phyloP scores from a whole-genome alignment of 306 rosid genomes.

The Abrus precatorius region DNA sequence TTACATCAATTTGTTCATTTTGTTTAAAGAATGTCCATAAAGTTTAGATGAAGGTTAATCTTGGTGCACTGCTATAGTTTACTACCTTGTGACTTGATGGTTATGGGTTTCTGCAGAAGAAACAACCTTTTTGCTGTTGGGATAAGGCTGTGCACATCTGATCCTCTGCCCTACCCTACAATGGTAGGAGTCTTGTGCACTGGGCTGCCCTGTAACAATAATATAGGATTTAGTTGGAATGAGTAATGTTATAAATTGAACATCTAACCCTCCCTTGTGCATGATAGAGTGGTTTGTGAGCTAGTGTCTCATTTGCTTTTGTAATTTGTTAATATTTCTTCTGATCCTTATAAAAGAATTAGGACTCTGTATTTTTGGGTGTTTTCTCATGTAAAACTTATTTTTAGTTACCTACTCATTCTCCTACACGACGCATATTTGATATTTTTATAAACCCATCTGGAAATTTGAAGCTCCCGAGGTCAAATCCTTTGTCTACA shows the following conservation, averaged over 20 bases:
- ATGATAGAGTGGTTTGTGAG: background rate
- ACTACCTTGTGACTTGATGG: background rate
- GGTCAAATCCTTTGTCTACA: too few species aligned
- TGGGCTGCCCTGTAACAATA: background rate
- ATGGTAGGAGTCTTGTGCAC: background rate
- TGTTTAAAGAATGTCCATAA: conserved; percentile 11
- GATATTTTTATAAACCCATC: too few species aligned
- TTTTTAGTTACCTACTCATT: too few species aligned
- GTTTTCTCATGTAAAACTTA: too few species aligned
- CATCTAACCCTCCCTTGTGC: background rate
- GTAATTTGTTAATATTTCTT: background rate
- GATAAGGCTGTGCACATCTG: background rate
- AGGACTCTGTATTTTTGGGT: too few species aligned
- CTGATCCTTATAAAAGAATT: background rate
- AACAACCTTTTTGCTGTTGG: background rate
- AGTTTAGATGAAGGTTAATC: background rate
- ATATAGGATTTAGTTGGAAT: conserved; percentile 9
- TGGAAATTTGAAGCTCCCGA: too few species aligned
- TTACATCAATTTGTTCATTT: conserved; percentile 17
- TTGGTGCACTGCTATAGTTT: background rate
- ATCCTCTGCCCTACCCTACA: background rate
- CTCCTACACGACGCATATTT: too few species aligned
- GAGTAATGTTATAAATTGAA: conserved; percentile 2
- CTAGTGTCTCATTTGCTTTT: background rate
- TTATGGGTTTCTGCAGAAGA: background rate